Conservation (phyloP, 73 alveolate species). For the Paramecium caudatum region DNA sequence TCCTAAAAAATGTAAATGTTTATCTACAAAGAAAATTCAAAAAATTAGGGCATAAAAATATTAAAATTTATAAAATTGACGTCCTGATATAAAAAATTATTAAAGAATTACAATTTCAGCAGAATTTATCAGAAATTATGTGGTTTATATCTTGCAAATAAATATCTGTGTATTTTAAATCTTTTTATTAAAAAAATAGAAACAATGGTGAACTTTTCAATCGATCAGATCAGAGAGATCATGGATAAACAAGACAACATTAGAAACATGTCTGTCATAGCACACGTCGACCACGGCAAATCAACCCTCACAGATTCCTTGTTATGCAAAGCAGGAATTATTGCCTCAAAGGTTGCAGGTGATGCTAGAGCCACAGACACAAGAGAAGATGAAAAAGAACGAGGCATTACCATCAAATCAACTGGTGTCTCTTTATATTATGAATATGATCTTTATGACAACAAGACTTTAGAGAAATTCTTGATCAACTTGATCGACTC, state of each 20-base stretch:
- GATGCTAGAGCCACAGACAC: constrained; percentile 82
- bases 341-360: constrained; percentile 85
- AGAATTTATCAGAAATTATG: not conserved
- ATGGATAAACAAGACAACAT: constrained; percentile 87
- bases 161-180: not conserved
- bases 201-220: constrained; percentile 82
- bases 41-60: no score
- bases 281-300: constrained; percentile 96
- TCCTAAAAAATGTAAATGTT: no score
- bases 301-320: constrained; percentile 93
- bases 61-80: no score
- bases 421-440: constrained; percentile 86
- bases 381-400: constrained; percentile 87
- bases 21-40: no score
- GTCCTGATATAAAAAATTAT: no score
- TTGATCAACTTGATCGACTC: constrained; percentile 95
- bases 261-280: constrained; percentile 93
- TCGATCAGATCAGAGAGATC: constrained; percentile 85
- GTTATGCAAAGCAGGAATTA: constrained; percentile 86
- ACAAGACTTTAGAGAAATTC: constrained; percentile 66
- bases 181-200: not conserved
- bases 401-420: constrained; percentile 95
- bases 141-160: constrained; percentile 5
- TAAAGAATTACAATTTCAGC: not conserved
- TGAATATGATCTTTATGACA: constrained; percentile 70